Percentiles rank a stretch among this genome's conserved stretches.
Conservation (phyloP, 257 asterid genomes). For the Gardenia jasminoides region DNA sequence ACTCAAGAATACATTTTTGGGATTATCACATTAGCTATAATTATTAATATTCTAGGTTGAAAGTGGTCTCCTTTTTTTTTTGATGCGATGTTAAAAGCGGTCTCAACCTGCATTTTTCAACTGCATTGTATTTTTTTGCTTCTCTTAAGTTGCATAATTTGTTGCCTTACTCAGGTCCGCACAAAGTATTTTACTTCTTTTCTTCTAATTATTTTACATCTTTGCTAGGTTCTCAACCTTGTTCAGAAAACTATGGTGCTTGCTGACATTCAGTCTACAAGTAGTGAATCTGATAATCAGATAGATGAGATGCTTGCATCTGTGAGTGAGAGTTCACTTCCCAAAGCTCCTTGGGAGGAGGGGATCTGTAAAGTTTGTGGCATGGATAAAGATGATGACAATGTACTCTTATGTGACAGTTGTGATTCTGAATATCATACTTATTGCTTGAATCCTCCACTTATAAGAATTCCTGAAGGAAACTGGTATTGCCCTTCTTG, state of each 20-base stretch:
- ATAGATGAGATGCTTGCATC: constrained; percentile 58
- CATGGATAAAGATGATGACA: constrained; percentile 91
- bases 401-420: constrained; percentile 78
- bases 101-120: no score
- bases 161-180: neutral
- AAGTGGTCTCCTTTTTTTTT: no score
- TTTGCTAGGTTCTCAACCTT: constrained; percentile 62
- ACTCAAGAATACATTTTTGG: neutral
- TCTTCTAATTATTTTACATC: constrained; percentile 15
- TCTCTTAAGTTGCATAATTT: neutral
- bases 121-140: neutral
- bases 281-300: constrained; percentile 53
- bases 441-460: constrained; percentile 95
- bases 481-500: constrained; percentile 97
- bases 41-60: neutral
- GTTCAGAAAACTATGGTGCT: constrained; percentile 50
- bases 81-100: neutral
- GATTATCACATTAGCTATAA: neutral
- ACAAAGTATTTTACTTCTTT: neutral
- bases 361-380: constrained; percentile 96
- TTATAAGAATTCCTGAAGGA: constrained; percentile 74
- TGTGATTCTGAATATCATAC: constrained; percentile 92
- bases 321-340: constrained; percentile 58
- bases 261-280: constrained; percentile 31
- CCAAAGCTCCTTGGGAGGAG: constrained; percentile 98